Conservation (phyloP, 805 yeast species). For the Monosporozyma aerobia region DNA sequence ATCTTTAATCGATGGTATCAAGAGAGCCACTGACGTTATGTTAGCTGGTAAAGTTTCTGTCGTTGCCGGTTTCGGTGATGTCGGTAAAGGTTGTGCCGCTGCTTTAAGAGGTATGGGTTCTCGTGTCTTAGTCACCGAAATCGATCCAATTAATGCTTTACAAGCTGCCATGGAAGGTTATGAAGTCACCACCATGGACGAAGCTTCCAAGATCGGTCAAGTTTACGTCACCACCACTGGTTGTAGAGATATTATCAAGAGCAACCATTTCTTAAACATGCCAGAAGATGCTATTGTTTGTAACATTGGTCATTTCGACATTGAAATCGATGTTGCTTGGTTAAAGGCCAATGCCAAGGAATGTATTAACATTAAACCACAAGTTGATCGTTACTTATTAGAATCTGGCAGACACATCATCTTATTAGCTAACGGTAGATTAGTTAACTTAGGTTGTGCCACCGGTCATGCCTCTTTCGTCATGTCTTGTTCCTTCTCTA, state of each 20-base stretch:
- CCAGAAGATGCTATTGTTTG: slow-evolving; percentile 99
- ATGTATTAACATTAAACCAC: slow-evolving; percentile 96
- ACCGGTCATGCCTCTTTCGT: slow-evolving; percentile 99
- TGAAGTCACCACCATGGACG: slow-evolving; percentile 93
- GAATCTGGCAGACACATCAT: slow-evolving; percentile 86
- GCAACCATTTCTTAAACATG: slow-evolving; percentile 80
- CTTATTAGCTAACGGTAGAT: slow-evolving; percentile 97
- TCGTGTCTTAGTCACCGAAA: slow-evolving; percentile 92
- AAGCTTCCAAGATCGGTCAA: slow-evolving; percentile 88
- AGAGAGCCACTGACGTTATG: slow-evolving; percentile 99
- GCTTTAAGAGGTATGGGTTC: slow-evolving; percentile 99
- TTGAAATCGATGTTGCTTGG: slow-evolving; percentile 99
- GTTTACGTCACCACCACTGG: slow-evolving; percentile 99
- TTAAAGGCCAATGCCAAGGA: slow-evolving; percentile 87
- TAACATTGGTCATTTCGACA: slow-evolving; percentile 99
- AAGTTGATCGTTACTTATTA: slow-evolving; percentile 94
- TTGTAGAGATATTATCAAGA: slow-evolving; percentile 94
- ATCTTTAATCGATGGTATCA: slow-evolving; percentile 96
- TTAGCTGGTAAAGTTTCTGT: slow-evolving; percentile 98
- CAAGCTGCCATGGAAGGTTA: slow-evolving; percentile 99
- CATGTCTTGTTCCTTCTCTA: slow-evolving; percentile 99
- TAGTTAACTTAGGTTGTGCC: slow-evolving; percentile 98
- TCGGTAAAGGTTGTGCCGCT: slow-evolving; percentile 99
- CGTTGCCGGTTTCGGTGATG: slow-evolving; percentile 99
- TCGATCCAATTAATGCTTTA: slow-evolving; percentile 97